phyloP scores from a whole-genome alignment of 2,329 filamentous ascomycete genomes.

The Paracamarosporium sp. region DNA sequence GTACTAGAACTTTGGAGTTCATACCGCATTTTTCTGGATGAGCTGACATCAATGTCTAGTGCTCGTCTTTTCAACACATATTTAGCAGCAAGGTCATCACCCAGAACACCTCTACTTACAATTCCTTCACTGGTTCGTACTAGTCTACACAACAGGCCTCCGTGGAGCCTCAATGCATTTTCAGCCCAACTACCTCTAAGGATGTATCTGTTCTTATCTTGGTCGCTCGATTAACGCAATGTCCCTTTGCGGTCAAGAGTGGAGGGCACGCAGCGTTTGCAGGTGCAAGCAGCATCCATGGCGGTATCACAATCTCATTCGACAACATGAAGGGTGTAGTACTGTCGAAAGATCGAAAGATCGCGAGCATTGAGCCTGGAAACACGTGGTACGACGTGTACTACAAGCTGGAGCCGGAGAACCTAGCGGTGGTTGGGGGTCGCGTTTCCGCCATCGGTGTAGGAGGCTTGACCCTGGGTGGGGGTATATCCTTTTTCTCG shows the following conservation, averaged over 20 bases:
- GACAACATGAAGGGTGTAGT: slow-evolving; percentile 29
- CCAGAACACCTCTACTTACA: slow-evolving; percentile 22
- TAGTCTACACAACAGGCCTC: slow-evolving; percentile 35
- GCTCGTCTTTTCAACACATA: slow-evolving; percentile 21
- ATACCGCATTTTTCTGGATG: neutral
- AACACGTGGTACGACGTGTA: slow-evolving; percentile 41
- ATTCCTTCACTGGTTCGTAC: slow-evolving; percentile 22
- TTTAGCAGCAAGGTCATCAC: slow-evolving; percentile 23
- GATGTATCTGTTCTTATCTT: slow-evolving; percentile 27
- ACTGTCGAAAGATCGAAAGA: slow-evolving; percentile 21
- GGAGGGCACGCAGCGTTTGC: slow-evolving; percentile 20
- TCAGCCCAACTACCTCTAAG: slow-evolving; percentile 24
- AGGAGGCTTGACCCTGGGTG: slow-evolving; percentile 10
- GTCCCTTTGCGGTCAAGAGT: slow-evolving; percentile 14
- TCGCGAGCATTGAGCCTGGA: slow-evolving; percentile 33
- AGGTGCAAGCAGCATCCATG: slow-evolving; percentile 37
- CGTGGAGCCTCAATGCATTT: slow-evolving; percentile 33
- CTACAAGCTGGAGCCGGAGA: slow-evolving; percentile 23
- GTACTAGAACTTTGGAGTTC: neutral
- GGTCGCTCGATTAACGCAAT: slow-evolving; percentile 29
- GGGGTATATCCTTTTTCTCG: slow-evolving; percentile 2
- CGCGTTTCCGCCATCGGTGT: slow-evolving; percentile 24
- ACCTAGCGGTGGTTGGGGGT: slow-evolving; percentile 35
- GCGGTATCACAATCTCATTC: slow-evolving; percentile 38
- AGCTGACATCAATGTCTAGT: slow-evolving; percentile 15